A percentile compares a stretch with the other conserved stretches of the same genome.
Conservation (phyloP, 371 early-diverging fungal species). For the Circinella minor region DNA sequence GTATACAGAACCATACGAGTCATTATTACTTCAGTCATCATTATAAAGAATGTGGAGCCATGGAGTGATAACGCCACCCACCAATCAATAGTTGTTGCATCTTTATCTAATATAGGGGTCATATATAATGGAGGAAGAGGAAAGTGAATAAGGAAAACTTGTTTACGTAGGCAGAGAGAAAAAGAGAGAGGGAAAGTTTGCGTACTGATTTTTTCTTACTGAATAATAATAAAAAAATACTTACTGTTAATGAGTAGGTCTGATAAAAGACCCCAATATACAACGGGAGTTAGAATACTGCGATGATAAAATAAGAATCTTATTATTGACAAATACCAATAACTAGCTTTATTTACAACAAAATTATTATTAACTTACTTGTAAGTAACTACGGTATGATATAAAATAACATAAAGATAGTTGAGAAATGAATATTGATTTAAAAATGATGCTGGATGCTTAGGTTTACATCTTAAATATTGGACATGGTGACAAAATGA, state of each 20-base stretch:
- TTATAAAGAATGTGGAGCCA: constrained; percentile 52
- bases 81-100: constrained; percentile 18
- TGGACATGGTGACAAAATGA: constrained; percentile 32
- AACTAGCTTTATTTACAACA: too few relatives aligned
- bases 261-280: constrained; percentile 52
- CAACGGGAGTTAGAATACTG: constrained; percentile 59
- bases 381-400: constrained; percentile 48
- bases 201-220: neutral
- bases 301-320: too few relatives aligned
- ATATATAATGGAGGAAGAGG: neutral
- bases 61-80: constrained; percentile 61
- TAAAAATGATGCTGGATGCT: constrained; percentile 32
- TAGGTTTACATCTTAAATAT: constrained; percentile 27
- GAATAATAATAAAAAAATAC: neutral
- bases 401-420: constrained; percentile 46
- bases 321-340: too few relatives aligned
- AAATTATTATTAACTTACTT: constrained; percentile 36
- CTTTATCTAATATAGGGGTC: neutral
- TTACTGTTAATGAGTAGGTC: constrained; percentile 9
- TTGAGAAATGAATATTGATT: constrained; percentile 39
- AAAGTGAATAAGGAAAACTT: too few relatives aligned
- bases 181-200: neutral
- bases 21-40: constrained; percentile 53
- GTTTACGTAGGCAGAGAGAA: too few relatives aligned
- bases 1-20: constrained; percentile 48